These are phyloP conservation scores for Luzula sylvatica DNA, from an alignment of 176 grass and related monocot genomes.

Conservation along the genomic window DNA sequence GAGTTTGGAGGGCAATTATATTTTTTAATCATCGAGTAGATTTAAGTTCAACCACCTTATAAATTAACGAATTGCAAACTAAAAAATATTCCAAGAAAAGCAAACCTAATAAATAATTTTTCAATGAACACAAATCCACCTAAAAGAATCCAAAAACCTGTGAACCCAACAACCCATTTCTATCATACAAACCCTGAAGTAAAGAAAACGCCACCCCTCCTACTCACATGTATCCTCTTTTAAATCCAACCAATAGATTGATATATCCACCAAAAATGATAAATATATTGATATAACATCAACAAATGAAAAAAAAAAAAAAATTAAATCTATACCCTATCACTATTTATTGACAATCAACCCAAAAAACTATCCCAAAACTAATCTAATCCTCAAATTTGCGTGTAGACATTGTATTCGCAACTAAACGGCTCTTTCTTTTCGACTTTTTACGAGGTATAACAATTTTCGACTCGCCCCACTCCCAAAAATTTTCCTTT, in stretches of 20 bases:
- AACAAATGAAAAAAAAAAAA: background rate
- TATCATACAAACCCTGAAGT: slow-evolving; percentile 13
- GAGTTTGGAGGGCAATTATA: too few relatives aligned
- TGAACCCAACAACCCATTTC: slow-evolving; percentile 25
- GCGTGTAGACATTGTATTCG: background rate
- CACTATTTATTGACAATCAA: slow-evolving; percentile 7
- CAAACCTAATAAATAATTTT: too few relatives aligned
- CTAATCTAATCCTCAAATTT: slow-evolving; percentile 3
- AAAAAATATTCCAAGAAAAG: too few relatives aligned
- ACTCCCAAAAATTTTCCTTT: slow-evolving; percentile 30
- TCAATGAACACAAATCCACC: slow-evolving; percentile 8
- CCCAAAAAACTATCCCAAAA: slow-evolving; percentile 18
- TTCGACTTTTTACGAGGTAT: slow-evolving; percentile 14
- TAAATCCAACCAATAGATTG: slow-evolving; percentile 24
- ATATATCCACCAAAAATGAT: slow-evolving; percentile 11
- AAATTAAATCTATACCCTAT: slow-evolving; percentile 19
- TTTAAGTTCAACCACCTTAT: too few relatives aligned
- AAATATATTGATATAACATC: background rate
- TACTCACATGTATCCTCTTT: slow-evolving; percentile 19
- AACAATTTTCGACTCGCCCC: slow-evolving; percentile 53
- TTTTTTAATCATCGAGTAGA: too few relatives aligned
- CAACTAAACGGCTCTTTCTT: background rate
- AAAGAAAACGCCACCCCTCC: slow-evolving; percentile 19
- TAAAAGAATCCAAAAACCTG: slow-evolving; percentile 10
- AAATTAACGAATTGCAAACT: too few relatives aligned